A percentile compares a stretch with the other conserved stretches of the same genome.
These are phyloP conservation scores for Dioszegia aurantiaca DNA, from an alignment of 768 basidiomycete species.

Conservation along the genomic window DNA sequence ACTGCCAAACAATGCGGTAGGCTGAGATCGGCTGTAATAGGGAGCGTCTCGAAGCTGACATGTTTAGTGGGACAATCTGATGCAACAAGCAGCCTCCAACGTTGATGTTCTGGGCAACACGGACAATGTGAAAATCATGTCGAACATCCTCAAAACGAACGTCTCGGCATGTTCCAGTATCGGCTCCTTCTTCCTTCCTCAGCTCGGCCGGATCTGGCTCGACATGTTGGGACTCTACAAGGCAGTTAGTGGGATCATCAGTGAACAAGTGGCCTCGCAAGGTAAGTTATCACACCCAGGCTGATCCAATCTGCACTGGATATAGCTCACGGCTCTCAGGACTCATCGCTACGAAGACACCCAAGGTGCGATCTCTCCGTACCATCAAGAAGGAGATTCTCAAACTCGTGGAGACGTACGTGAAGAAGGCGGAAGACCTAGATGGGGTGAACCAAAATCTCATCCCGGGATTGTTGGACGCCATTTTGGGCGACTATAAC, in stretches of 20 bases:
- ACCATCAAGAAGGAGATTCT: constrained; percentile 99
- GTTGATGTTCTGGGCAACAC: constrained; percentile 85
- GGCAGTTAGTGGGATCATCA: constrained; percentile 94
- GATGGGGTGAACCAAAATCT: constrained; percentile 87
- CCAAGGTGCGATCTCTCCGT: constrained; percentile 86
- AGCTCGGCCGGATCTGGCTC: constrained; percentile 89
- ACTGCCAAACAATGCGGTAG: constrained; percentile 88
- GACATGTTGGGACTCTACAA: constrained; percentile 98
- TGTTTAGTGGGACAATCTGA: constrained; percentile 87
- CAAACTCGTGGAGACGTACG: constrained; percentile 95
- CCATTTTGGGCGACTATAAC: constrained; percentile 95
- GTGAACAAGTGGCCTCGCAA: constrained; percentile 81
- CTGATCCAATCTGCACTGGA: too few relatives aligned
- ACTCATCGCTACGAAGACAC: constrained; percentile 88
- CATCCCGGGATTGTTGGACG: constrained; percentile 91
- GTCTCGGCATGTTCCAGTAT: constrained; percentile 96
- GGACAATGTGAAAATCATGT: constrained; percentile 94
- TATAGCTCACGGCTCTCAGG: constrained; percentile 57
- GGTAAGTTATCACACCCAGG: too few relatives aligned
- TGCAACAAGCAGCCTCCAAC: constrained; percentile 88
- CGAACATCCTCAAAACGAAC: constrained; percentile 97
- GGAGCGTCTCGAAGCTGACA: constrained; percentile 4
- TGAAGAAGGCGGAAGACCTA: constrained; percentile 93
- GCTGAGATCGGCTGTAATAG: constrained; percentile 42
- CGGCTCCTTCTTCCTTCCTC: constrained; percentile 95